Evolutionary conservation across 345 rosid species (phyloP).

Genomic region (Pistacia atlantica): DNA sequence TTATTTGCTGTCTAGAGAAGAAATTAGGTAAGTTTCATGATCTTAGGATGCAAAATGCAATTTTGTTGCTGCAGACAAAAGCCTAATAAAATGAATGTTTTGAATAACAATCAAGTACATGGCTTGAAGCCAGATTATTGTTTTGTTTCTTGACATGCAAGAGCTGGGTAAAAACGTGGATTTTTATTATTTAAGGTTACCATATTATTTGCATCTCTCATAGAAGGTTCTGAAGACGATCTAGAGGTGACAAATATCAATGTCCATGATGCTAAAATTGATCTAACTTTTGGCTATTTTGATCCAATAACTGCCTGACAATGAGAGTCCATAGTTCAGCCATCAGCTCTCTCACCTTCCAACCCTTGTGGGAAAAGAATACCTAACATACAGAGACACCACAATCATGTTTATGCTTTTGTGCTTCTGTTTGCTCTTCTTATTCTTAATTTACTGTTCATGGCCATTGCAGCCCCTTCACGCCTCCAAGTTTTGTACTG

Average conservation of each 20-base stretch:
- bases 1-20: neutral
- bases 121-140: neutral
- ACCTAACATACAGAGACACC: neutral
- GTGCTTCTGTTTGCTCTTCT: neutral
- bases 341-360: neutral
- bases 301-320: neutral
- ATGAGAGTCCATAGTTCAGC: neutral
- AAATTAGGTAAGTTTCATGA: no score
- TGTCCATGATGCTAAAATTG: neutral
- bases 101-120: neutral
- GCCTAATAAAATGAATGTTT: neutral
- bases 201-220: neutral
- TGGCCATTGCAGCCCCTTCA: conserved; percentile 63
- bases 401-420: neutral
- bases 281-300: neutral
- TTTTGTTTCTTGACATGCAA: neutral
- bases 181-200: neutral
- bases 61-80: no score
- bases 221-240: neutral
- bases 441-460: neutral
- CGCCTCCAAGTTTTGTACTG: conserved; percentile 75
- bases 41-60: no score
- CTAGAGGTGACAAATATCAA: neutral
- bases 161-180: neutral
- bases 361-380: neutral